Evolutionary conservation across 108 stramenopile species (phyloP), one percentile per base, ranked within the genome.

Genomic region (Cyclotella atomus): DNA sequence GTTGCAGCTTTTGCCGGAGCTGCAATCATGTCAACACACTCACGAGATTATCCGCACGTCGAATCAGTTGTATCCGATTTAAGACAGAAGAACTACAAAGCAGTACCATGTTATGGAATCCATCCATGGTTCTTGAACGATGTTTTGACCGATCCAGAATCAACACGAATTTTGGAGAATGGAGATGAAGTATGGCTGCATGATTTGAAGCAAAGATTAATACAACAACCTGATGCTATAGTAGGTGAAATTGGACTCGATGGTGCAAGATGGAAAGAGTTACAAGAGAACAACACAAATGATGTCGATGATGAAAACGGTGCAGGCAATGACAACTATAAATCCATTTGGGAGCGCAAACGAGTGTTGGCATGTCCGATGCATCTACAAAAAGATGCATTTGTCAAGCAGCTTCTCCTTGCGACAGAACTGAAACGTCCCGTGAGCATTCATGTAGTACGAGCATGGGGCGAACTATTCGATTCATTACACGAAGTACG

Each of bases 201-300:
- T 15, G 70, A 81, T 29, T 55, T 91, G 56, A 87, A 77, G 66
- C 29, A 71, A 3, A 53, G 67, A 17, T 63, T 94, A 10, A 17
- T 44, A 32, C 19, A 54, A 8, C 38, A 82, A 34, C 91, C 90
- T n/a, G 47, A 80, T 36, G 70, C 87, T 25, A 84, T 85, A 17
- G 90, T 95, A 3, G 94, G 94, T 17, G 94, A 95, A 82, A 91
- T 95, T 65, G 94, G 94, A 25, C 68, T 95, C 63, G 94, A 95
- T 75, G 84, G 87, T 10, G 68, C 76, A 20, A 41, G 84, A 29
- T 92, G 88, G 87, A 65, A 70, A 60, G 57, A 41, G 16, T 36
- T 60, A 10, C 59, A 56, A 34, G 55, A 45, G 2, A 3, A 25
- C 17, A 21, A 10, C 20, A 17, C 2, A 61, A 20, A 38, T 16